Evolutionary conservation across 1,139 yeast species (phyloP), one percentile per base, ranked within the genome.

Genomic region (Suhomyces guaymorum): DNA sequence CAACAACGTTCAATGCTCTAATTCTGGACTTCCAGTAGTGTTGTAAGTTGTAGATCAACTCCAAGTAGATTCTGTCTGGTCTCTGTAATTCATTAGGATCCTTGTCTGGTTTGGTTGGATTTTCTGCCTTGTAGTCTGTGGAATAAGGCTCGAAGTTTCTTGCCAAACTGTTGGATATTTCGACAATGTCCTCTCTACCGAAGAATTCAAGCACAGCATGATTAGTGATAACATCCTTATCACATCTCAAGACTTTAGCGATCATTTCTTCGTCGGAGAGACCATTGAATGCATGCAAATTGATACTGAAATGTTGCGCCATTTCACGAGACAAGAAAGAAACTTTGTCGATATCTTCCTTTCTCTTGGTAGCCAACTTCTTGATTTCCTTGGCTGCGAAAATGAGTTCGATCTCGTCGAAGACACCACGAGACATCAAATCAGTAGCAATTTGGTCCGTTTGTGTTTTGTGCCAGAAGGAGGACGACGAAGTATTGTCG

Each of bases 11-110:
- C 43, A 85, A 61, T 1, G 90, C 86, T 47, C 94, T 68, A 64
- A 78, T 79, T 64, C 95, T 75, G 3, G 92, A 82, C 41, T 78
- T 73, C 95, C 95, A 85, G 49, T 85, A 85, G 42, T 82, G 84
- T 45, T 82, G 89, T 44, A 84, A 67, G 47, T 84, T 84, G 54
- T 81, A 82, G 48, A 83, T 77, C 54, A 83, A 69, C 48, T 82
- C 89, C 59, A 85, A 61, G 49, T 80, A 85, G 8, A 85, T 64
- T 53, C 90, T 75, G 54, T 85, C 95, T 0, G 92, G 81, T 49
- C 92, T 71, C 42, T 84, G 88, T 44, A 85, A 68, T 39, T 83
- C 92, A 42, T 56, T 67, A 5, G 88, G 84, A 60, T 83, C 90
- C 52, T 83, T 83, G 31, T 83, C 92, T 0, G 90, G 88, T 38